Evolutionary conservation across 2,329 filamentous ascomycete genomes (phyloP), one percentile per base, ranked within the genome.

Genomic region (Aspergillus sp.): DNA sequence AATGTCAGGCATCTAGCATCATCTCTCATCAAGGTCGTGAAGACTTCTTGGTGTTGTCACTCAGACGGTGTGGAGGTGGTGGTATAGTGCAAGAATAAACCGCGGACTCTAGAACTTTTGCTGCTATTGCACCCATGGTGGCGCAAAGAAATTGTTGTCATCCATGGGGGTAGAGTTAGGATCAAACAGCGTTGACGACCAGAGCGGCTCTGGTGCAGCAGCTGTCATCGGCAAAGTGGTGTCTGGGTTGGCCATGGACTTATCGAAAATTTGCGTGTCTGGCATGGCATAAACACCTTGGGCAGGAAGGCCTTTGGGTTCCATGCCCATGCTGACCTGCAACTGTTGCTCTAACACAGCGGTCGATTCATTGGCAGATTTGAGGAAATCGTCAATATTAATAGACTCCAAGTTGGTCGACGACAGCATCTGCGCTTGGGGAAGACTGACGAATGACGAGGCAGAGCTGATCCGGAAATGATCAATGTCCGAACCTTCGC

Each of bases 11-110:
- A 73, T 72, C 71, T 71, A 73, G 74, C 73, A 74, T 76, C 73
- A 76, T 76, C 73, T 74, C 73, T 76, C 73, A 74, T 76, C 73
- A 76, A 66, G 69, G 73, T 74, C 72, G 66, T 76, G 59, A 74
- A 73, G 71, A 64, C 63, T 61, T 48, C 42, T 55, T 55, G 48
- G 26, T 61, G 61, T 60, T 57, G 63, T 65, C 63, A 63, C 62
- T 62, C 54, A 63, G 64, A 74, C 72, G 68, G 71, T 74, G 69
- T 74, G 62, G 70, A 72, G 70, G 68, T 72, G 71, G 69, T 73
- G 71, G 69, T 71, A 69, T 68, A 65, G 66, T 68, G 71, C 66
- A 64, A 66, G 55, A 62, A 62, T 55, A 64, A 62, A 63, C 59
- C 57, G 64, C 61, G 64, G 60, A 59, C 63, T 62, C 62, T 42